These are phyloP conservation scores for Cyclotella atomus DNA, from an alignment of 108 stramenopile species.

Conservation along the genomic window DNA sequence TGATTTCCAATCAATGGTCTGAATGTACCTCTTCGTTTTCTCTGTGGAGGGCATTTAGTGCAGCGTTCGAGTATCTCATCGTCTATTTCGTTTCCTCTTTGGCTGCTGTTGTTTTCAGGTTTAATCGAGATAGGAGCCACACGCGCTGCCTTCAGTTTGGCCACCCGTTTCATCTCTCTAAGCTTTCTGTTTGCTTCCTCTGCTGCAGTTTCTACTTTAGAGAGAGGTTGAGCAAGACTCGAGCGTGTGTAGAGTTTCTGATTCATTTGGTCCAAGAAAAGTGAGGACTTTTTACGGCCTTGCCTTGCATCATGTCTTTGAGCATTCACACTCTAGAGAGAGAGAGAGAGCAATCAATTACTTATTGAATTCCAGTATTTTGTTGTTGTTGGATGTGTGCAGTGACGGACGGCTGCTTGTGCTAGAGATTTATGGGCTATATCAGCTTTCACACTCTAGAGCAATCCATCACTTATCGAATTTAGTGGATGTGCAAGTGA, in stretches of 20 bases:
- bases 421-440: too few relatives aligned
- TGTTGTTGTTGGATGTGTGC: too few relatives aligned
- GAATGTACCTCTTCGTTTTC: slow-evolving; percentile 32
- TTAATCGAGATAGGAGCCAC: slow-evolving; percentile 1
- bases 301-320: too few relatives aligned
- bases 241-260: slow-evolving; percentile 13
- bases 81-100: slow-evolving; percentile 22
- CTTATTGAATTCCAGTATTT: too few relatives aligned
- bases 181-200: slow-evolving; percentile 22
- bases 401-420: too few relatives aligned
- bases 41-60: slow-evolving; percentile 30
- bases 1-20: slow-evolving; percentile 38
- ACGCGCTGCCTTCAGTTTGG: slow-evolving; percentile 7
- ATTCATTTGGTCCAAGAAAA: neutral
- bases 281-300: too few relatives aligned
- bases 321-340: too few relatives aligned
- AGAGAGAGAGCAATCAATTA: too few relatives aligned
- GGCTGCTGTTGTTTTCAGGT: neutral
- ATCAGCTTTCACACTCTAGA: too few relatives aligned
- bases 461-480: too few relatives aligned
- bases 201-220: slow-evolving; percentile 8
- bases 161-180: neutral
- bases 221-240: slow-evolving; percentile 3
- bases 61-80: slow-evolving; percentile 28
- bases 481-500: too few relatives aligned